Conservation (phyloP, 495 filamentous ascomycete species). For the Xeromyces bisporus region DNA sequence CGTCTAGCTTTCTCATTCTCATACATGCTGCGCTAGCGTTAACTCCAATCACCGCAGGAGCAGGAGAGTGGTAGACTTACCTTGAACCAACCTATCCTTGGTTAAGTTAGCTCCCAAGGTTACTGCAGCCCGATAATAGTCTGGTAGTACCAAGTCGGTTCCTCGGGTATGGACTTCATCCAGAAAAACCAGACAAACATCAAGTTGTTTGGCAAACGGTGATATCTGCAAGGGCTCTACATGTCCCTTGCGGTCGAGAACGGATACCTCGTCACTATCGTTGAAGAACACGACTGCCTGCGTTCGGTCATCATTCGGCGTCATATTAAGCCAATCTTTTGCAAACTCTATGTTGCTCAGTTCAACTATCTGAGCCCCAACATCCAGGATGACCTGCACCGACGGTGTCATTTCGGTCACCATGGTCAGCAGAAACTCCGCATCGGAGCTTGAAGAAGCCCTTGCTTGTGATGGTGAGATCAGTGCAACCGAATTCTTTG, state of each 20-base stretch:
- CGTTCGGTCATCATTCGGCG: conserved; percentile 18
- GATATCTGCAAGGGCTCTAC: conserved; percentile 36
- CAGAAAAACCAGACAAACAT: conserved; percentile 48
- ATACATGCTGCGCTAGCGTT: conserved; percentile 37
- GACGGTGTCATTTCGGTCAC: conserved; percentile 32
- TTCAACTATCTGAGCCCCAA: conserved; percentile 53
- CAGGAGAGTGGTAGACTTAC: neutral
- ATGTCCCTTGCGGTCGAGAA: conserved; percentile 26
- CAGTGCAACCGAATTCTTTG: conserved; percentile 4
- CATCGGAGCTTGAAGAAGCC: neutral
- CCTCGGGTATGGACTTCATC: conserved; percentile 65
- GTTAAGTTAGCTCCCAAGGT: conserved; percentile 51
- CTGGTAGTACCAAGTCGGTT: conserved; percentile 55
- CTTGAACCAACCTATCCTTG: conserved; percentile 55
- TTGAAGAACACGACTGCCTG: conserved; percentile 42
- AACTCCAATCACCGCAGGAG: neutral
- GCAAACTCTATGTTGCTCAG: conserved; percentile 34
- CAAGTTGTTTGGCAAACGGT: conserved; percentile 39
- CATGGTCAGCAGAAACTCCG: conserved; percentile 14
- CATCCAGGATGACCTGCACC: conserved; percentile 45
- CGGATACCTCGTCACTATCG: conserved; percentile 24
- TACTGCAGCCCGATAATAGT: no score
- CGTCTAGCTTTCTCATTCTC: conserved; percentile 44
- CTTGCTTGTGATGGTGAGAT: conserved; percentile 1
- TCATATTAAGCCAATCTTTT: conserved; percentile 28